Percentiles rank a stretch among this genome's conserved stretches.
Evolutionary conservation across 495 filamentous ascomycete species (phyloP).

Genomic region (Penicillium coprophilum): DNA sequence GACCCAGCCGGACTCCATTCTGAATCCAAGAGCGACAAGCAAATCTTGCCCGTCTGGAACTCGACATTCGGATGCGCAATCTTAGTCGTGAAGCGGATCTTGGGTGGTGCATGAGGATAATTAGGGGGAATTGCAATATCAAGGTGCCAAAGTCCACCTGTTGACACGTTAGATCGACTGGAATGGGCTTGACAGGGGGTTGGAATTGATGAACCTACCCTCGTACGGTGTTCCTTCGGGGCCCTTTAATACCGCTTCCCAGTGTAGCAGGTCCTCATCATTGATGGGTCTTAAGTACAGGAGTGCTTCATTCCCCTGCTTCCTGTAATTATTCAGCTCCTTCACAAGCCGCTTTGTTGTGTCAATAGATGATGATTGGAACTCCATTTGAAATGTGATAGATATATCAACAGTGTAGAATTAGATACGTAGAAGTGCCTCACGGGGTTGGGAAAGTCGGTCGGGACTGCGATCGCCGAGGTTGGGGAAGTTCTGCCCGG

Average conservation of each 20-base stretch:
- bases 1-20: constrained; percentile 68
- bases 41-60: constrained; percentile 84
- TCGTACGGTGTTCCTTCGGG: constrained; percentile 67
- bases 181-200: background rate
- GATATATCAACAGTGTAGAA: too few species aligned
- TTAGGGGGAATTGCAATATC: constrained; percentile 69
- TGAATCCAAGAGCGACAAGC: constrained; percentile 78
- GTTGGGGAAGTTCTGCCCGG: constrained; percentile 7
- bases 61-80: constrained; percentile 86
- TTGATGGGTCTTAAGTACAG: constrained; percentile 63
- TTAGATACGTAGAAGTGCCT: background rate
- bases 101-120: constrained; percentile 78
- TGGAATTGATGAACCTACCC: constrained; percentile 43
- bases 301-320: constrained; percentile 55
- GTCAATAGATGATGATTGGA: constrained; percentile 25
- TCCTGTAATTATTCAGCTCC: constrained; percentile 61
- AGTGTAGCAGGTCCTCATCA: constrained; percentile 70
- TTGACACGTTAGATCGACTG: constrained; percentile 2
- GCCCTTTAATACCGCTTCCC: constrained; percentile 80
- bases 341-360: constrained; percentile 62
- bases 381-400: constrained; percentile 26
- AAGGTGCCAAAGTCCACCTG: constrained; percentile 84
- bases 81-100: constrained; percentile 72
- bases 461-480: constrained; percentile 10
- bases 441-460: constrained; percentile 1